Percentiles rank a stretch among this genome's conserved stretches.
Conservation (phyloP, 176 grass and related monocot species). For the Aegilops bicornis region DNA sequence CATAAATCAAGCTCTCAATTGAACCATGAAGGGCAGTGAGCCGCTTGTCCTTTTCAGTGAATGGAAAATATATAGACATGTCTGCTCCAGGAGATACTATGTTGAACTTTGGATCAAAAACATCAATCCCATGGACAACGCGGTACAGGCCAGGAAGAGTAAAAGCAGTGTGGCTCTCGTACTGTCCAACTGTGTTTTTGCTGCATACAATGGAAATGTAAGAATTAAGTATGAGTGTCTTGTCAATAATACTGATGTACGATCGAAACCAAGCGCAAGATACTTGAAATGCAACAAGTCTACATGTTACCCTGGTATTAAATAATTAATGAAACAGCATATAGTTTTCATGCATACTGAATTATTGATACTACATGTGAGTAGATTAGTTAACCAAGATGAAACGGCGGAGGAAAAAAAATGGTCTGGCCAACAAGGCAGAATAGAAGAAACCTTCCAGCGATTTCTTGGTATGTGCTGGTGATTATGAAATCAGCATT, state of each 20-base stretch:
- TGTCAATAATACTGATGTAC: not conserved
- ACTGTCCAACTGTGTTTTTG: conserved; percentile 96
- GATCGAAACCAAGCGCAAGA: conserved; percentile 1
- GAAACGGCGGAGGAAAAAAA: not conserved
- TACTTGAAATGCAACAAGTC: not conserved
- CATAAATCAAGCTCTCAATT: conserved; percentile 76
- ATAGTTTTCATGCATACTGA: not conserved
- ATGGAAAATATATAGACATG: conserved; percentile 88
- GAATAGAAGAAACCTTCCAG: conserved; percentile 75
- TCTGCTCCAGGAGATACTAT: conserved; percentile 94
- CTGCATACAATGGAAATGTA: conserved; percentile 40
- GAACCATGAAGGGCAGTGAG: conserved; percentile 88
- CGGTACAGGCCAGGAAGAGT: conserved; percentile 83
- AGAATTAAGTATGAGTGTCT: not conserved
- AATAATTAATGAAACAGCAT: conserved; percentile 3
- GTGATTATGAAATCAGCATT: conserved; percentile 99
- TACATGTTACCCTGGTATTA: not conserved
- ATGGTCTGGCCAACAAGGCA: not conserved
- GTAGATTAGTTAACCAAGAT: not conserved
- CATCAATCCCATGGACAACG: conserved; percentile 90
- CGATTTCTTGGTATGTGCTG: conserved; percentile 98
- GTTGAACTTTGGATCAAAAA: conserved; percentile 99
- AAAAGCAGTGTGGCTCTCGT: conserved; percentile 89
- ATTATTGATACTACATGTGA: too few species aligned
- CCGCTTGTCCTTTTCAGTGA: conserved; percentile 68